Evolutionary conservation across 1,284 basidiomycete species (phyloP).

Genomic region (Sporisorium exsertum): DNA sequence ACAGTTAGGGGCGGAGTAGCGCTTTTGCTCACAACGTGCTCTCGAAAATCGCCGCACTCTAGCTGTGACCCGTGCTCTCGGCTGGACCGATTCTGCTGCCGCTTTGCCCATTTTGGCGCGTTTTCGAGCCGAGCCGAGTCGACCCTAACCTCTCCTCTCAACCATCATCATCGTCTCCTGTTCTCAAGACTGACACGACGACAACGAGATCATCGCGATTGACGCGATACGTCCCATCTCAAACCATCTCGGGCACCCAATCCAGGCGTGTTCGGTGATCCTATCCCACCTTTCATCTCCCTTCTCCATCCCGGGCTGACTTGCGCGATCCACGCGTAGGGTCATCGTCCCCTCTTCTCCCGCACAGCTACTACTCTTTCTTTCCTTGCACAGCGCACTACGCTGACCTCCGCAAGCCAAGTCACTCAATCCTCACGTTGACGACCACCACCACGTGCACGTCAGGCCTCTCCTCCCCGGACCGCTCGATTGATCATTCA

Average conservation of each 20-base stretch:
- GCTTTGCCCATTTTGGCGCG: conserved; percentile 3
- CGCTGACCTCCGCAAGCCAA: conserved; percentile 34
- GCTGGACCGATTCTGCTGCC: conserved; percentile 11
- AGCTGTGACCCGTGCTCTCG: not conserved
- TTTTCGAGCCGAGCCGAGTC: not conserved
- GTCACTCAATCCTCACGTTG: conserved; percentile 11
- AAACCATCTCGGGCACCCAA: conserved; percentile 57
- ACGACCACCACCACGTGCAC: conserved; percentile 10
- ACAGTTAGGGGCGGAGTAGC: not conserved
- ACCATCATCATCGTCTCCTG: conserved; percentile 24
- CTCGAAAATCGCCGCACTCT: conserved; percentile 5
- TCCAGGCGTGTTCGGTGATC: conserved; percentile 57
- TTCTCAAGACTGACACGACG: conserved; percentile 21
- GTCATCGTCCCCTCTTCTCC: conserved; percentile 20
- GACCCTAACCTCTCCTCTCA: not conserved
- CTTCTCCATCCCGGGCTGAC: conserved; percentile 18
- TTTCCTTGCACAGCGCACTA: conserved; percentile 34
- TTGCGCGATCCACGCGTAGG: conserved; percentile 57
- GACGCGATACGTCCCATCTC: conserved; percentile 48
- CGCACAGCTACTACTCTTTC: not conserved
- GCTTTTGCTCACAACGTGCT: not conserved
- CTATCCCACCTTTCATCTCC: conserved; percentile 12
- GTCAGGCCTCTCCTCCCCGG: conserved; percentile 33
- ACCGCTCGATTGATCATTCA: conserved; percentile 58
- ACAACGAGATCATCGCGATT: conserved; percentile 47